phyloP scores from a whole-genome alignment of 129 eudicot species.

The Escallonia herrerae region DNA sequence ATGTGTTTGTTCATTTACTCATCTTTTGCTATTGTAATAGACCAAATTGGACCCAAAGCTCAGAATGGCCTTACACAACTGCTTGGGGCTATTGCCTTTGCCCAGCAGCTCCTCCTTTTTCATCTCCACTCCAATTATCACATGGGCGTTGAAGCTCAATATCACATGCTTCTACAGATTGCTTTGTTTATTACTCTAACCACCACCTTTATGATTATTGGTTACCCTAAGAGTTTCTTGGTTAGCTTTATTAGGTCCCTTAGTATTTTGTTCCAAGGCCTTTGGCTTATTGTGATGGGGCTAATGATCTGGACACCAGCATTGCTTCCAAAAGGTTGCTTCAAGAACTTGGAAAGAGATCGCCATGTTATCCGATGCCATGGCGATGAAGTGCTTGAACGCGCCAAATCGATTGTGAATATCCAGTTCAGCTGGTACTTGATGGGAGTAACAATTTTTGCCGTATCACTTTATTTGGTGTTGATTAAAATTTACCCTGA shows the following conservation, averaged over 20 bases:
- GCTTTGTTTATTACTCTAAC: slow-evolving; percentile 35
- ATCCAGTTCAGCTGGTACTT: slow-evolving; percentile 84
- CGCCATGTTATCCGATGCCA: slow-evolving; percentile 59
- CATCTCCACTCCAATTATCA: slow-evolving; percentile 92
- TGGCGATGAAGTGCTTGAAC: slow-evolving; percentile 47
- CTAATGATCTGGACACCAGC: slow-evolving; percentile 74
- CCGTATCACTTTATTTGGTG: slow-evolving; percentile 37
- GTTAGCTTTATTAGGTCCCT: slow-evolving; percentile 59
- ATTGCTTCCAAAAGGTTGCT: slow-evolving; percentile 75
- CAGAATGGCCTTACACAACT: slow-evolving; percentile 46
- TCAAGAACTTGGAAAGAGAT: slow-evolving; percentile 21
- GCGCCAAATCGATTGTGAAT: slow-evolving; percentile 80
- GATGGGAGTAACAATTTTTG: slow-evolving; percentile 40
- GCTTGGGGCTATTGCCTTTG: slow-evolving; percentile 60
- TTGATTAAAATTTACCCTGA: slow-evolving; percentile 34
- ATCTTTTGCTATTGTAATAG: slow-evolving; percentile 43
- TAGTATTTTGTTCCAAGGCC: slow-evolving; percentile 63
- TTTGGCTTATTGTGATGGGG: slow-evolving; percentile 90
- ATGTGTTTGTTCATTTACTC: slow-evolving; percentile 56
- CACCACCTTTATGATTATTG: slow-evolving; percentile 56
- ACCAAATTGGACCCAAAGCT: slow-evolving; percentile 42
- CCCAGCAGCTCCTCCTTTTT: slow-evolving; percentile 77
- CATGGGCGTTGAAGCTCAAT: slow-evolving; percentile 96
- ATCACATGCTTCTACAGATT: slow-evolving; percentile 76
- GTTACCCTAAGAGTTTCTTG: slow-evolving; percentile 40